Percentiles rank a stretch among this genome's conserved stretches.
Conservation (phyloP, 2,329 filamentous ascomycete genomes). For the Talaromyces sp. region DNA sequence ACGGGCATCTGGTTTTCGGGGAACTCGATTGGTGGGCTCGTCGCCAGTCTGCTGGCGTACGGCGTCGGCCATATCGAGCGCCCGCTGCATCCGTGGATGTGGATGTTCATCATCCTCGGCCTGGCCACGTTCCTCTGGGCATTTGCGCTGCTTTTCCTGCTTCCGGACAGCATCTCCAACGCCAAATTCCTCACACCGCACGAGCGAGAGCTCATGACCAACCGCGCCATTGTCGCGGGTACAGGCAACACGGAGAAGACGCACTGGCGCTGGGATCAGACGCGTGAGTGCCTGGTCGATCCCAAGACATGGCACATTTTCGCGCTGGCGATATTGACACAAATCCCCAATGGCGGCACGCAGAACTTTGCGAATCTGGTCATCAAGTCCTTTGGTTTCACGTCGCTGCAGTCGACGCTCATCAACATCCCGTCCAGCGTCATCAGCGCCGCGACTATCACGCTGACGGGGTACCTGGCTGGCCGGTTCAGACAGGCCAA, state of each 20-base stretch:
- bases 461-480: constrained; percentile 16
- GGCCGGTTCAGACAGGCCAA: constrained; percentile 1
- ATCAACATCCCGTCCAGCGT: constrained; percentile 58
- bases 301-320: constrained; percentile 58
- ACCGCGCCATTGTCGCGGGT: constrained; percentile 47
- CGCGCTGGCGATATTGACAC: constrained; percentile 47
- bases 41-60: constrained; percentile 53
- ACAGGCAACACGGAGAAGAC: constrained; percentile 45
- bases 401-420: constrained; percentile 50
- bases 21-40: constrained; percentile 54
- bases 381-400: constrained; percentile 44
- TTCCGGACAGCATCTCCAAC: constrained; percentile 42
- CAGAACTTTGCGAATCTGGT: constrained; percentile 49
- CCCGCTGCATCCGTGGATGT: constrained; percentile 50
- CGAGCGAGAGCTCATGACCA: constrained; percentile 45
- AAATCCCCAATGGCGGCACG: constrained; percentile 53
- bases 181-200: constrained; percentile 38
- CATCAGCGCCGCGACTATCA: constrained; percentile 47
- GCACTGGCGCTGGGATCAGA: constrained; percentile 30
- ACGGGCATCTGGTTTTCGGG: constrained; percentile 46
- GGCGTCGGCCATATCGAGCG: constrained; percentile 55
- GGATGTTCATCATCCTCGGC: constrained; percentile 54
- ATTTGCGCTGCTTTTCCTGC: constrained; percentile 21
- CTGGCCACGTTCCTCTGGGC: constrained; percentile 32
- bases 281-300: constrained; percentile 45